phyloP scores from a whole-genome alignment of 176 grass and related monocot species.

The barley (Hordeum vulgare) region DNA sequence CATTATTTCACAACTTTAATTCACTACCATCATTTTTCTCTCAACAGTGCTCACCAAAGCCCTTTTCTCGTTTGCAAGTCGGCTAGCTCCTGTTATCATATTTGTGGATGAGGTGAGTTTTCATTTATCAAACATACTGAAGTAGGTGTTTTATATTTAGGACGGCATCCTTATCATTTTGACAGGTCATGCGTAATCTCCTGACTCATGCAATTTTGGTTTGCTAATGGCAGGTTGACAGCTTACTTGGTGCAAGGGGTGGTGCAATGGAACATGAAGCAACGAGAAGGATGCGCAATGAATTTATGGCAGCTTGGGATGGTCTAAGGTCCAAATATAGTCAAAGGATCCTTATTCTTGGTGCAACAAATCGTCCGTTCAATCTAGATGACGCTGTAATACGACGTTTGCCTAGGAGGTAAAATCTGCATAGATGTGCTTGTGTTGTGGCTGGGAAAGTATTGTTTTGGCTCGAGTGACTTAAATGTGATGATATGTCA shows the following conservation, averaged over 20 bases:
- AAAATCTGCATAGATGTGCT: not conserved
- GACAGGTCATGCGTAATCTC: constrained; percentile 1
- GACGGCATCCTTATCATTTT: not conserved
- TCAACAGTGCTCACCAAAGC: constrained; percentile 90
- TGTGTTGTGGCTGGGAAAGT: not conserved
- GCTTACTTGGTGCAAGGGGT: constrained; percentile 90
- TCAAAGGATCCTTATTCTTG: constrained; percentile 89
- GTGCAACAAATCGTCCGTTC: constrained; percentile 87
- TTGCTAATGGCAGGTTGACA: constrained; percentile 58
- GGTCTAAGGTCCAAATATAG: constrained; percentile 88
- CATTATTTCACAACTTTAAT: no score
- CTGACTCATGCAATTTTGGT: constrained; percentile 14
- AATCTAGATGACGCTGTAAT: constrained; percentile 96
- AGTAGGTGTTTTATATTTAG: not conserved
- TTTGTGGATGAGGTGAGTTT: constrained; percentile 91
- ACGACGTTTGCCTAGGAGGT: constrained; percentile 88
- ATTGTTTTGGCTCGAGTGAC: not conserved
- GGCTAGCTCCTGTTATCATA: constrained; percentile 88
- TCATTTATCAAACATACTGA: not conserved
- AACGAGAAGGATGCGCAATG: constrained; percentile 89
- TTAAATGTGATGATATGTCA: not conserved
- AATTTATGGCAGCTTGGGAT: constrained; percentile 99
- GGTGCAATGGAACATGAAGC: constrained; percentile 74
- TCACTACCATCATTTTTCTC: no score
- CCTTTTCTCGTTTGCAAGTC: constrained; percentile 87